Evolutionary conservation across 176 grass and related monocot species (phyloP).

Genomic region (Carex parvula): DNA sequence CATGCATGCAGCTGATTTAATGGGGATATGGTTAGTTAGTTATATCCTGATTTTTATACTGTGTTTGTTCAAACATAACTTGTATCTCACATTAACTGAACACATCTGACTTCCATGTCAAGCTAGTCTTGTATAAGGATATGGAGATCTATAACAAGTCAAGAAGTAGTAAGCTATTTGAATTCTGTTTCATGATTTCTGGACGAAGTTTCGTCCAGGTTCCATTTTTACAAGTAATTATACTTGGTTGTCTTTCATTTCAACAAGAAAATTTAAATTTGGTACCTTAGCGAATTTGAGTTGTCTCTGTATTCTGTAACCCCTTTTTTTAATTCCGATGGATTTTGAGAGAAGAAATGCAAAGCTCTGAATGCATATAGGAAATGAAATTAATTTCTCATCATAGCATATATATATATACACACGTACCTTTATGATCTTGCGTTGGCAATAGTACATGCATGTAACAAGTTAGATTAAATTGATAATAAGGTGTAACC

Average conservation of each 20-base stretch:
- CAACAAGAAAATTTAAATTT: slow-evolving; percentile 20
- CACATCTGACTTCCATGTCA: slow-evolving; percentile 5
- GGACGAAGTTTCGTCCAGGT: slow-evolving; percentile 18
- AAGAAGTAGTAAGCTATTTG: slow-evolving; percentile 18
- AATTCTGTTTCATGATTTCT: slow-evolving; percentile 26
- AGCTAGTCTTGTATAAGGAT: neutral
- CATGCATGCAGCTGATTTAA: neutral
- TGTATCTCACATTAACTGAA: neutral
- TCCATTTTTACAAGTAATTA: neutral
- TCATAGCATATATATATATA: neutral
- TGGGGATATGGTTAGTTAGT: neutral
- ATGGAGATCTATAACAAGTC: neutral
- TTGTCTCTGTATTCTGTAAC: neutral
- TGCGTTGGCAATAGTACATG: neutral
- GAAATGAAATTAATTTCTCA: neutral
- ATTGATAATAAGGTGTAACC: too few relatives aligned
- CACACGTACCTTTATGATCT: neutral
- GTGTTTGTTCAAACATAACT: neutral
- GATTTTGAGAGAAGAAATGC: neutral
- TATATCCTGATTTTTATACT: slow-evolving; percentile 13
- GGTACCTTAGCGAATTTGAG: slow-evolving; percentile 13
- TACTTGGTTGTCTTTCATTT: neutral
- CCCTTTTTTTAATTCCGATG: neutral
- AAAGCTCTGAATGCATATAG: neutral
- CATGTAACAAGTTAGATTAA: neutral